Percentiles rank a stretch among this genome's conserved stretches.
Evolutionary conservation across 768 basidiomycete species (phyloP).

Genomic region (Kwoniella heveanensis): DNA sequence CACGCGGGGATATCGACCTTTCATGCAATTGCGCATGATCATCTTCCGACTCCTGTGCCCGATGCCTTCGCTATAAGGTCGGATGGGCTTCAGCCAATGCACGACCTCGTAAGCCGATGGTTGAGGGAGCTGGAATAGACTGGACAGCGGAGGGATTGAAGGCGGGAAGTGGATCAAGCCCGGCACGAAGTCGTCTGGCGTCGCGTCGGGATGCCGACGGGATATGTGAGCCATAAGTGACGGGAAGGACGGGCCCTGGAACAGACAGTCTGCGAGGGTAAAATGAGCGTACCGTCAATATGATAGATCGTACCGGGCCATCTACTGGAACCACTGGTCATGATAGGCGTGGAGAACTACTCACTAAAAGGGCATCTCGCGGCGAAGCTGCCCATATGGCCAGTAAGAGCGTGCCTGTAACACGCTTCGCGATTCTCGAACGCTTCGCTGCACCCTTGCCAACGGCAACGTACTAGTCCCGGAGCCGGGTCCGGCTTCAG

Average conservation of each 20-base stretch:
- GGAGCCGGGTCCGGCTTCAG: not conserved
- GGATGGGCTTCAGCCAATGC: not conserved
- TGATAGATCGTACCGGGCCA: no score
- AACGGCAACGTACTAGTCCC: conserved; percentile 25
- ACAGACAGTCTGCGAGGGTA: conserved; percentile 36
- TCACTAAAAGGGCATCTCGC: conserved; percentile 50
- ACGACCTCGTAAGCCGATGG: not conserved
- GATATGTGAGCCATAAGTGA: conserved; percentile 45
- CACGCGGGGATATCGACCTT: conserved; percentile 26
- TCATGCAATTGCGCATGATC: conserved; percentile 24
- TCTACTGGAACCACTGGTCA: no score
- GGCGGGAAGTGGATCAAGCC: conserved; percentile 43
- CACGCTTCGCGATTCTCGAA: conserved; percentile 24
- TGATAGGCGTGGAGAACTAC: no score
- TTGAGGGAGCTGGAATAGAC: conserved; percentile 6
- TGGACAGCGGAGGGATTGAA: conserved; percentile 2
- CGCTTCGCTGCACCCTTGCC: conserved; percentile 27
- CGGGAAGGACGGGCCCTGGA: conserved; percentile 38
- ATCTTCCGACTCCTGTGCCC: not conserved
- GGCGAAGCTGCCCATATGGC: conserved; percentile 39
- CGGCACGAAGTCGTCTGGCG: conserved; percentile 49
- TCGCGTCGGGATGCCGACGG: conserved; percentile 39
- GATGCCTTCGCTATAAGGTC: conserved; percentile 1
- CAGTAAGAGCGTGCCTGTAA: conserved; percentile 39
- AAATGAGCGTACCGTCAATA: no score